These are phyloP conservation scores for Carex pumila DNA, from an alignment of 176 grass and related monocot species.

Conservation along the genomic window DNA sequence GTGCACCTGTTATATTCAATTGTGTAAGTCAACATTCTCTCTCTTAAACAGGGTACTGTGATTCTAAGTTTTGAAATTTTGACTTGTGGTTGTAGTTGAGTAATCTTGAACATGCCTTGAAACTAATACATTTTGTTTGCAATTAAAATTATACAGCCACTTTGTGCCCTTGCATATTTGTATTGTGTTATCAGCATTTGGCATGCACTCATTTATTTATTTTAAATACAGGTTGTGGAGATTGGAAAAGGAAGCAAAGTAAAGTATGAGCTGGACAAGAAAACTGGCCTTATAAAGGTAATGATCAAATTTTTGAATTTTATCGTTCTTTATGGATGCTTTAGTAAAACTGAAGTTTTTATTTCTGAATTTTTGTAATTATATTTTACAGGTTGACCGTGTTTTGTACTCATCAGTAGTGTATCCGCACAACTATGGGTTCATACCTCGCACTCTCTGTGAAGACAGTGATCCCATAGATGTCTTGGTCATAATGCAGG, in stretches of 20 bases:
- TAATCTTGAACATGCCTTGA: not conserved
- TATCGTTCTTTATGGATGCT: not conserved
- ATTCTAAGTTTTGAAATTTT: not conserved
- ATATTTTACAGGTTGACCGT: conserved; percentile 60
- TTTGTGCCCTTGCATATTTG: not conserved
- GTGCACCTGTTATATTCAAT: conserved; percentile 82
- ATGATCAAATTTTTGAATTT: not conserved
- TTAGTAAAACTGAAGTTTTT: not conserved
- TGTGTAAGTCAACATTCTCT: conserved; percentile 47
- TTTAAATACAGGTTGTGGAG: conserved; percentile 64
- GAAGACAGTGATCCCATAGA: conserved; percentile 96
- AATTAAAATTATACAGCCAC: not conserved
- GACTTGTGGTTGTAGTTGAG: not conserved
- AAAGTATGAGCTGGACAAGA: conserved; percentile 98
- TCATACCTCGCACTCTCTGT: conserved; percentile 94
- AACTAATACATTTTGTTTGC: not conserved
- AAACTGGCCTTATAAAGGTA: conserved; percentile 94
- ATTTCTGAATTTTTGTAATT: not conserved
- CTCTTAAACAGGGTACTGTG: not conserved
- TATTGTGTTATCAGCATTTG: not conserved
- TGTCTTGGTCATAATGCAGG: conserved; percentile 98
- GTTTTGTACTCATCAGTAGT: conserved; percentile 95
- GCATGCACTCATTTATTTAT: not conserved
- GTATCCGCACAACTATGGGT: conserved; percentile 97
- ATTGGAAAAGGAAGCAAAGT: conserved; percentile 92